These are phyloP conservation scores for Clitopilus hobsonii DNA, from an alignment of 768 basidiomycete species.

Conservation along the genomic window DNA sequence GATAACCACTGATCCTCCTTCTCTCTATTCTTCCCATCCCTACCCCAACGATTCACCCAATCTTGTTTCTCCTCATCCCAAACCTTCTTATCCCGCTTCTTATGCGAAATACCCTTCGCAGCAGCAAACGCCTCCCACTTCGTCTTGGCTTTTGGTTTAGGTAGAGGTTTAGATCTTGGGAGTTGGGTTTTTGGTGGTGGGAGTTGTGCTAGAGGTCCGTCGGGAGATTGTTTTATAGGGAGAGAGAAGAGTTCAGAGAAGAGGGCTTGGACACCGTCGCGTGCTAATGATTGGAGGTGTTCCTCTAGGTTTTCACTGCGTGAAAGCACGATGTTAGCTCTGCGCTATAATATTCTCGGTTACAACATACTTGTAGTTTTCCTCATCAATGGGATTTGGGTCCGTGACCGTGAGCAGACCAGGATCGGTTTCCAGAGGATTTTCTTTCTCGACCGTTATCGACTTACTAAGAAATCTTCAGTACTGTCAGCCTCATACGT, in stretches of 20 bases:
- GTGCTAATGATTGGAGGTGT: constrained; percentile 72
- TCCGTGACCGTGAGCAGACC: constrained; percentile 86
- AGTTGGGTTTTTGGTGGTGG: constrained; percentile 73
- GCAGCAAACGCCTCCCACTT: constrained; percentile 97
- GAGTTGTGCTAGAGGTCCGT: constrained; percentile 81
- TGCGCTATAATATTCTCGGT: neutral
- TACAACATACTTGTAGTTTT: constrained; percentile 68
- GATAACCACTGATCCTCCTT: constrained; percentile 86
- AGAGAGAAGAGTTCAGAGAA: constrained; percentile 77
- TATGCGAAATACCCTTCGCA: constrained; percentile 89
- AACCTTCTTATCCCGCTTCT: constrained; percentile 67
- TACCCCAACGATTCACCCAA: constrained; percentile 91
- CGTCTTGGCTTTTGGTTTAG: constrained; percentile 86
- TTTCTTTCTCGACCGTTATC: constrained; percentile 71
- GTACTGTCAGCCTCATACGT: neutral
- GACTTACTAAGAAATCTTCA: constrained; percentile 45
- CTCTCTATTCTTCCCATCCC: constrained; percentile 84
- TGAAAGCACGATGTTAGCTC: constrained; percentile 1
- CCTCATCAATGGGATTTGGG: constrained; percentile 79
- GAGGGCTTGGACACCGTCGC: constrained; percentile 80
- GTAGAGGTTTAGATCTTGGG: constrained; percentile 89
- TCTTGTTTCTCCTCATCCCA: constrained; percentile 96
- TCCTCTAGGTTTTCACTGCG: constrained; percentile 72
- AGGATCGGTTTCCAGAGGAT: constrained; percentile 73
- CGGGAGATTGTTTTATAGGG: constrained; percentile 67